Base-by-base conservation (phyloP, 495 filamentous ascomycete genomes). In the Cenococcum geophilum region DNA sequence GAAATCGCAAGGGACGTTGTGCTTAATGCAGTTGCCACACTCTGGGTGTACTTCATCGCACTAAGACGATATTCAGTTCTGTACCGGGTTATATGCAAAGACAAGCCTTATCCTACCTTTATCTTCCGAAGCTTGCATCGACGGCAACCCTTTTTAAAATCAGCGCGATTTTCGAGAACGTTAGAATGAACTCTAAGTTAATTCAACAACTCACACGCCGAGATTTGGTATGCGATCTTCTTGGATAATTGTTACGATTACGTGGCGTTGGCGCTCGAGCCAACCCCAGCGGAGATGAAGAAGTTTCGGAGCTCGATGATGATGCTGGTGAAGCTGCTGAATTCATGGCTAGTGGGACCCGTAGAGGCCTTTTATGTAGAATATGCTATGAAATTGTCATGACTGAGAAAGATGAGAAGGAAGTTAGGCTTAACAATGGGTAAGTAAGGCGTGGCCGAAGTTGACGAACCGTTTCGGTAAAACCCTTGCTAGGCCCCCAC, bases 201-300 rank as follows among this genome's bases (percentile, higher is more conserved):
- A 25, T 23, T 25, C 21, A 23, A 52, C 22, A 23, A 16, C 5
- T 23, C 49, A 23, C 49, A 32, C 27, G 76, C 58, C 82, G 75
- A 47, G 79, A 82, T 73, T 86, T 86, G 65, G 83, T 85, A 67
- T 86, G 83, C 27, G 80, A 81, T 70, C 81, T 77, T 67, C 83
- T 74, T 37, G 54, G 54, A 18, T 27, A 56, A 12, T 40, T 36
- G 54, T 43, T 56, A 32, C 49, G 49, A 27, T 52, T 52, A 8
- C 83, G 80, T 43, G 83, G 77, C 79, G 82, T 81, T 51, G 55
- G 62, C 57, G 43, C 63, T 68, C 52, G 64, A 63, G 49, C 16
- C 5, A 20, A 20, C 18, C 49, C 49, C 5, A 23, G 23, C 14
- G 5, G 21, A 70, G 64, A 49, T n/a, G 59, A 27, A 32, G 55